phyloP scores from a whole-genome alignment of 225 moss, liverwort and hornwort genomes.

The Sphagnum tenellum region DNA sequence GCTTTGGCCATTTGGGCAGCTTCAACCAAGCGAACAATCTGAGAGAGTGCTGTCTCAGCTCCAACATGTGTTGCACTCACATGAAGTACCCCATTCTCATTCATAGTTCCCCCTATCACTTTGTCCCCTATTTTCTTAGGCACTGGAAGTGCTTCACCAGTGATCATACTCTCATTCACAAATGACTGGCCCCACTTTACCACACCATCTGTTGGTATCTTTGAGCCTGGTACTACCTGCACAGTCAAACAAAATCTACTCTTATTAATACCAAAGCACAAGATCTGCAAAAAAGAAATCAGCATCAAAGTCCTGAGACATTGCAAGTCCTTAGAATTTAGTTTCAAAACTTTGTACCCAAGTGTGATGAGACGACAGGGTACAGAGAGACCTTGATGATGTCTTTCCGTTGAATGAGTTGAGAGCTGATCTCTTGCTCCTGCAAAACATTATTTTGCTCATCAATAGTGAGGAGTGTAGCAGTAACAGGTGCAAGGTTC shows the following conservation, averaged over 20 bases:
- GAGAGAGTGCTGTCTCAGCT: constrained; percentile 90
- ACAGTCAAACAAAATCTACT: too few species aligned
- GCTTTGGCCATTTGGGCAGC: constrained; percentile 99
- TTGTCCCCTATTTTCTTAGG: constrained; percentile 78
- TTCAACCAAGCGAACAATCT: constrained; percentile 95
- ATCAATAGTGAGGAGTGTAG: constrained; percentile 46
- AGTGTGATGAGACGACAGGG: too few species aligned
- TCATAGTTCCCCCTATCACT: constrained; percentile 96
- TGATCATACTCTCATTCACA: constrained; percentile 98
- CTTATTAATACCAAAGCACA: too few species aligned
- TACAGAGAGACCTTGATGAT: constrained; percentile 58
- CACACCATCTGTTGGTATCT: constrained; percentile 86
- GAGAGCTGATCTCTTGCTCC: constrained; percentile 69
- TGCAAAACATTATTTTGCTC: constrained; percentile 25
- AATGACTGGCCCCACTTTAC: constrained; percentile 85
- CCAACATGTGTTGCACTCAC: constrained; percentile 89
- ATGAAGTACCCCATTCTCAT: constrained; percentile 79
- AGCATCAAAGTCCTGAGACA: too few species aligned
- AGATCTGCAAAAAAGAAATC: too few species aligned
- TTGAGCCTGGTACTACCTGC: constrained; percentile 75
- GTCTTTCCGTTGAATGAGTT: constrained; percentile 91
- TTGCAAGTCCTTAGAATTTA: too few species aligned
- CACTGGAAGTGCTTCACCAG: constrained; percentile 88
- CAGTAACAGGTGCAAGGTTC: constrained; percentile 83
- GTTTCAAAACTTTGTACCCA: too few species aligned